Conservation (phyloP, 768 basidiomycete species). For the Saitozyma podzolica region DNA sequence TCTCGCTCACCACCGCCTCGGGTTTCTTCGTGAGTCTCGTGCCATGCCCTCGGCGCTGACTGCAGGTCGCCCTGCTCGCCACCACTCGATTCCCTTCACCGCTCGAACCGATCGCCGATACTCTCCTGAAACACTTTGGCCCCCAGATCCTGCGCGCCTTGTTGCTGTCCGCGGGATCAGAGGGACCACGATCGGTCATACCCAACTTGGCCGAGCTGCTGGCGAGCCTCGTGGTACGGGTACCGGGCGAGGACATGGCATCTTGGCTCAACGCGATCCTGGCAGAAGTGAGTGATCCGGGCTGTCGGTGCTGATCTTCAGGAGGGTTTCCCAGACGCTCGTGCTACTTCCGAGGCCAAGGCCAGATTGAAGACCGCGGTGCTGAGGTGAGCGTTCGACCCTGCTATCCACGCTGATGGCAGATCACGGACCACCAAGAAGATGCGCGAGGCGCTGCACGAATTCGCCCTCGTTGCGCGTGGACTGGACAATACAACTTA, state of each 20-base stretch:
- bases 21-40: slow-evolving; percentile 70
- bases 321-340: slow-evolving; percentile 72
- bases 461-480: slow-evolving; percentile 80
- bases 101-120: slow-evolving; percentile 55
- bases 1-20: slow-evolving; percentile 77
- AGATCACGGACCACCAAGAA: slow-evolving; percentile 67
- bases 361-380: slow-evolving; percentile 61
- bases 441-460: slow-evolving; percentile 79
- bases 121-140: slow-evolving; percentile 57
- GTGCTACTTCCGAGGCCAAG: slow-evolving; percentile 73
- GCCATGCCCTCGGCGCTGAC: slow-evolving; percentile 51
- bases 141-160: slow-evolving; percentile 65
- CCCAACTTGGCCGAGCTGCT: slow-evolving; percentile 83
- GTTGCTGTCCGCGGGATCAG: slow-evolving; percentile 75
- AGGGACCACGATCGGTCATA: slow-evolving; percentile 77
- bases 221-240: slow-evolving; percentile 64
- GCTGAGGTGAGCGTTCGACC: slow-evolving; percentile 37
- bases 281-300: slow-evolving; percentile 47
- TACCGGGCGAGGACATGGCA: slow-evolving; percentile 59
- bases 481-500: slow-evolving; percentile 83
- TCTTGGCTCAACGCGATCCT: slow-evolving; percentile 75
- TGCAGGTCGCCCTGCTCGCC: slow-evolving; percentile 67
- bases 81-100: slow-evolving; percentile 57
- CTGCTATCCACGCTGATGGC: not conserved
- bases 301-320: slow-evolving; percentile 42